A percentile compares a stretch with the other conserved stretches of the same genome.
These are phyloP conservation scores for Apostasia shenzhenica DNA, from an alignment of 106 monocot species.

Conservation along the genomic window DNA sequence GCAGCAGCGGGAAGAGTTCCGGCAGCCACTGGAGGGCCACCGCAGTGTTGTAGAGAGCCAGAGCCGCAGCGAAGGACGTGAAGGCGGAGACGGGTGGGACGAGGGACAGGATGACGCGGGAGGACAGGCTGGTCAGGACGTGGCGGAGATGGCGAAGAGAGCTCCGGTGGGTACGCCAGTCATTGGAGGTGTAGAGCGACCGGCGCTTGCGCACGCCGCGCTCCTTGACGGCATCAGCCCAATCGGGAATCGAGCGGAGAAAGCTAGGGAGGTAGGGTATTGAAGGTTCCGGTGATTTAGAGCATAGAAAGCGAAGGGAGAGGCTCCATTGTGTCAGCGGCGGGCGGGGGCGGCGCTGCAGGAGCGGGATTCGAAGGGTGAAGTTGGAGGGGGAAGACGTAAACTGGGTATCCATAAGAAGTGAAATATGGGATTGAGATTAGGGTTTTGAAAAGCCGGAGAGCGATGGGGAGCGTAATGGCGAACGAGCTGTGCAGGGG, in stretches of 20 bases:
- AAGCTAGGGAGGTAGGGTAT: not conserved
- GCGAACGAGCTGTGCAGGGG: too few relatives aligned
- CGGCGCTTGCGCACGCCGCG: constrained; percentile 48
- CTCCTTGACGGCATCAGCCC: constrained; percentile 74
- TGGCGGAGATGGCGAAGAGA: constrained; percentile 88
- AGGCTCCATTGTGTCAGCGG: not conserved
- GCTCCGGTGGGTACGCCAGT: constrained; percentile 86
- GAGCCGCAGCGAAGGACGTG: constrained; percentile 41
- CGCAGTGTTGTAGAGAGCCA: constrained; percentile 63
- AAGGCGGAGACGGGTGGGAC: constrained; percentile 58
- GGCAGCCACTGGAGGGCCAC: constrained; percentile 34
- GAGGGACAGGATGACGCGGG: constrained; percentile 90
- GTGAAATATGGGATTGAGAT: not conserved
- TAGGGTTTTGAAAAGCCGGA: not conserved
- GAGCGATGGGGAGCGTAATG: too few relatives aligned
- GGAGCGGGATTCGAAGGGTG: not conserved
- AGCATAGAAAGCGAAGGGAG: not conserved
- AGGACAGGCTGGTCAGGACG: constrained; percentile 61
- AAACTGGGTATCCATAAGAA: not conserved
- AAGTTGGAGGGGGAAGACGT: not conserved
- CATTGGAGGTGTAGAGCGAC: constrained; percentile 47
- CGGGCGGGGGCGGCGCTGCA: not conserved
- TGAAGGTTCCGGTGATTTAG: not conserved
- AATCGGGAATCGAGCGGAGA: constrained; percentile 41
- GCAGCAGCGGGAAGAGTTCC: constrained; percentile 35